Conservation (phyloP, 139 green algal genomes). For the Volvox reticuliferus region DNA sequence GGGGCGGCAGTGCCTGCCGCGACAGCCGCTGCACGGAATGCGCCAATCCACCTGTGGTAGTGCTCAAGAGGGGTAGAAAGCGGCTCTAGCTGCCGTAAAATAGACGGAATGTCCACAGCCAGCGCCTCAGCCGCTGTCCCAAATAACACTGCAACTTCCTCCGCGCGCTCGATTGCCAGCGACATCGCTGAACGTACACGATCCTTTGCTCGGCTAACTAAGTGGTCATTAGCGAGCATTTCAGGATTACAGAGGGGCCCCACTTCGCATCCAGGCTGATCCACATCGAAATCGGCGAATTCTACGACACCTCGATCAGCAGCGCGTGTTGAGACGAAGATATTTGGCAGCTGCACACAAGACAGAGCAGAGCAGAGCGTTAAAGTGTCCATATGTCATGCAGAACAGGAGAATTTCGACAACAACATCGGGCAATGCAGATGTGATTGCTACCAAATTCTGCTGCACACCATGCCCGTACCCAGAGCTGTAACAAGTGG, state of each 20-base stretch:
- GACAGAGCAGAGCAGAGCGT: too few species aligned
- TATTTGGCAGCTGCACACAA: slow-evolving; percentile 34
- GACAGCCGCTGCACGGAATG: slow-evolving; percentile 54
- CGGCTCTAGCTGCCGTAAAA: slow-evolving; percentile 52
- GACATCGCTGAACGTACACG: slow-evolving; percentile 32
- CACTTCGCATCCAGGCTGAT: slow-evolving; percentile 4
- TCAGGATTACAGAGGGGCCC: slow-evolving; percentile 1
- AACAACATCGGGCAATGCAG: too few species aligned
- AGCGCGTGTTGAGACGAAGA: slow-evolving; percentile 5
- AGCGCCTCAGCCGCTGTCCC: slow-evolving; percentile 50
- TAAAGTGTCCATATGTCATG: too few species aligned
- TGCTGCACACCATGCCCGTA: too few species aligned
- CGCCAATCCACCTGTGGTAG: slow-evolving; percentile 64
- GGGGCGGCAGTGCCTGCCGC: slow-evolving; percentile 37
- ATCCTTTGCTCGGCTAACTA: background rate
- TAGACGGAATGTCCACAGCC: slow-evolving; percentile 37
- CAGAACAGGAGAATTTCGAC: too few species aligned
- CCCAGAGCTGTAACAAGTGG: too few species aligned
- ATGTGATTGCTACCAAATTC: too few species aligned
- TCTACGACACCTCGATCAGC: background rate
- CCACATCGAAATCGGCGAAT: slow-evolving; percentile 5
- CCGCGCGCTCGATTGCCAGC: slow-evolving; percentile 49
- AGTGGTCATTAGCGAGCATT: background rate
- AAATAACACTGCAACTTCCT: slow-evolving; percentile 53
- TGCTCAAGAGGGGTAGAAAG: slow-evolving; percentile 56